A percentile compares a stretch with the other conserved stretches of the same genome.
Conservation (phyloP, 2,329 filamentous ascomycete genomes). For the Alternaria dauci region DNA sequence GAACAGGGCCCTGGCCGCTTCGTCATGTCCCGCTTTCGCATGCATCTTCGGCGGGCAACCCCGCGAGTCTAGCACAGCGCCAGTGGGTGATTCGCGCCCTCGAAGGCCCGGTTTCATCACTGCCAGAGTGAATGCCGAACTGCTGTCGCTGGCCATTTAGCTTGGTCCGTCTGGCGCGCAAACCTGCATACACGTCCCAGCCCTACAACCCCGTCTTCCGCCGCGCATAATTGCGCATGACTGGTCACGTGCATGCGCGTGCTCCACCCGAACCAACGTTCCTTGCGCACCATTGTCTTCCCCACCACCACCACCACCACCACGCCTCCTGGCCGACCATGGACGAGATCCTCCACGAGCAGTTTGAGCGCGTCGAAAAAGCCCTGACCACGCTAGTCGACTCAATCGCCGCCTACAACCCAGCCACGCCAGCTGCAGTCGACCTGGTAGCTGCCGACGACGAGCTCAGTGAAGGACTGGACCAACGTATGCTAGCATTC, state of each 20-base stretch:
- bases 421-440: conserved; percentile 70
- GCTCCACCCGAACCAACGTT: conserved; percentile 10
- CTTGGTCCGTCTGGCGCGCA: conserved; percentile 35
- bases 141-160: conserved; percentile 33
- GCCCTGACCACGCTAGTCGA: conserved; percentile 74
- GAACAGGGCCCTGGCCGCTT: conserved; percentile 13
- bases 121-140: conserved; percentile 13
- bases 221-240: conserved; percentile 15
- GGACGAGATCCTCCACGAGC: conserved; percentile 53
- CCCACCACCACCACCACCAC: neutral
- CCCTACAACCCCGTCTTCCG: conserved; percentile 19
- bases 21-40: conserved; percentile 17
- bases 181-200: conserved; percentile 16
- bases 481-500: conserved; percentile 62
- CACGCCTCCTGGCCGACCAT: conserved; percentile 37
- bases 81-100: conserved; percentile 7
- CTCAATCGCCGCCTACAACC: conserved; percentile 83
- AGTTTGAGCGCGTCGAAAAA: conserved; percentile 57
- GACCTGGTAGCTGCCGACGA: conserved; percentile 76
- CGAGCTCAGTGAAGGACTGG: conserved; percentile 71
- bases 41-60: conserved; percentile 11
- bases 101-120: neutral
- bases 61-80: conserved; percentile 14
- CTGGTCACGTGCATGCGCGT: conserved; percentile 17
- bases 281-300: neutral